Conservation (phyloP, 2,329 filamentous ascomycete genomes). For the Tolypocladium cylindrosporum region DNA sequence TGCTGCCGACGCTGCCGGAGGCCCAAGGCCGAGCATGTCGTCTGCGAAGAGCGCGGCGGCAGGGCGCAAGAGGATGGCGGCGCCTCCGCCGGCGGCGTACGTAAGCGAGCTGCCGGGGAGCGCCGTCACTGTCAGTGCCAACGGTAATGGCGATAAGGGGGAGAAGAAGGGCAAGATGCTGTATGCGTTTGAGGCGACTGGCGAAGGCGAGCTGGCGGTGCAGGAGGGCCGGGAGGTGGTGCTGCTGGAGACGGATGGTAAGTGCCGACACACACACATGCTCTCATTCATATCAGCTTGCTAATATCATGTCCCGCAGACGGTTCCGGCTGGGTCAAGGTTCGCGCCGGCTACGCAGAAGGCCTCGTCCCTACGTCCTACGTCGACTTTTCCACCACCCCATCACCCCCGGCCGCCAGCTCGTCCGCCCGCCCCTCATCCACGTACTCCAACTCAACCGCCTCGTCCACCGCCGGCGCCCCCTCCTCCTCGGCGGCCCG, state of each 20-base stretch:
- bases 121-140: constrained; percentile 28
- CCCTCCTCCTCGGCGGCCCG: constrained; percentile 36
- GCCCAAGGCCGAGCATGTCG: constrained; percentile 15
- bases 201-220: constrained; percentile 72
- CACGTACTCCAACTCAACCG: constrained; percentile 62
- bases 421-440: constrained; percentile 52
- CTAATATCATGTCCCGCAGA: constrained; percentile 41
- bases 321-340: constrained; percentile 83
- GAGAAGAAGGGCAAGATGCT: constrained; percentile 74
- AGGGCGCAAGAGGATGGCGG: constrained; percentile 60
- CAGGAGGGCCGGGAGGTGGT: constrained; percentile 68
- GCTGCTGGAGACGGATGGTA: constrained; percentile 82
- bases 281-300: background rate
- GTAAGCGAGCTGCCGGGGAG: constrained; percentile 55
- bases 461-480: constrained; percentile 18
- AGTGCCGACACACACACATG: constrained; percentile 17
- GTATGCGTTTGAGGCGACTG: constrained; percentile 73
- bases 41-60: constrained; percentile 18
- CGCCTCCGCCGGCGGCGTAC: constrained; percentile 78
- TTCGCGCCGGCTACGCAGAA: constrained; percentile 64
- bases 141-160: constrained; percentile 15
- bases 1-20: constrained; percentile 11
- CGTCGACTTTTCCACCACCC: constrained; percentile 49
- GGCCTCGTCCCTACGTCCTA: constrained; percentile 85
- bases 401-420: constrained; percentile 30